These are phyloP conservation scores for Colletotrichum incanum DNA, from an alignment of 2,329 filamentous ascomycete genomes.

Conservation along the genomic window DNA sequence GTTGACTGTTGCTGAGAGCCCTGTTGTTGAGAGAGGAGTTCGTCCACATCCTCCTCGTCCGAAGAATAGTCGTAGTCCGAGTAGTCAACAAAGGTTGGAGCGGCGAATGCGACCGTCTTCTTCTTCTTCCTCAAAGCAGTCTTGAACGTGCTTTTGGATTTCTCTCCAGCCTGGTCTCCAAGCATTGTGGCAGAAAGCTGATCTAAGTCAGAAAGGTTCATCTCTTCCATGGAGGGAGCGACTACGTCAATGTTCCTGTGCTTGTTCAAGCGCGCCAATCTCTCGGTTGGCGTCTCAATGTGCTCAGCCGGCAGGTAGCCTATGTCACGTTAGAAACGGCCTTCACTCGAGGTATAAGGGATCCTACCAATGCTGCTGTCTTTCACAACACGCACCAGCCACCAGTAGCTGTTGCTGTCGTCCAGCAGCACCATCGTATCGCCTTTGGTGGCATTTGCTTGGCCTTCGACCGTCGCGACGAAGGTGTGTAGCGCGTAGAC, in stretches of 20 bases:
- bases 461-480: slow-evolving; percentile 96
- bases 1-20: slow-evolving; percentile 49
- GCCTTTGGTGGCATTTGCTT: slow-evolving; percentile 97
- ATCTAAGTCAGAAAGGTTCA: slow-evolving; percentile 50
- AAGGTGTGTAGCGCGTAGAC: slow-evolving; percentile 99
- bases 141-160: slow-evolving; percentile 86
- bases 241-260: slow-evolving; percentile 97
- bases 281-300: slow-evolving; percentile 97
- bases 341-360: neutral
- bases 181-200: slow-evolving; percentile 76
- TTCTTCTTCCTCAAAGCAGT: slow-evolving; percentile 87
- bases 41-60: slow-evolving; percentile 77
- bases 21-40: slow-evolving; percentile 57
- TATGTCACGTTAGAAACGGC: slow-evolving; percentile 56
- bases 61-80: slow-evolving; percentile 89
- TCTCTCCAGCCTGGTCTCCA: slow-evolving; percentile 75
- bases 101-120: slow-evolving; percentile 89
- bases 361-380: slow-evolving; percentile 88
- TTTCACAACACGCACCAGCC: slow-evolving; percentile 96
- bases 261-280: slow-evolving; percentile 94
- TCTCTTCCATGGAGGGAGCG: slow-evolving; percentile 30
- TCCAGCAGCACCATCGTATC: slow-evolving; percentile 99
- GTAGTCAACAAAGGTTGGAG: slow-evolving; percentile 90
- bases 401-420: slow-evolving; percentile 99
- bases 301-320: slow-evolving; percentile 97